phyloP scores from a whole-genome alignment of 2,329 filamentous ascomycete genomes.

The Tetracladium maxilliforme region DNA sequence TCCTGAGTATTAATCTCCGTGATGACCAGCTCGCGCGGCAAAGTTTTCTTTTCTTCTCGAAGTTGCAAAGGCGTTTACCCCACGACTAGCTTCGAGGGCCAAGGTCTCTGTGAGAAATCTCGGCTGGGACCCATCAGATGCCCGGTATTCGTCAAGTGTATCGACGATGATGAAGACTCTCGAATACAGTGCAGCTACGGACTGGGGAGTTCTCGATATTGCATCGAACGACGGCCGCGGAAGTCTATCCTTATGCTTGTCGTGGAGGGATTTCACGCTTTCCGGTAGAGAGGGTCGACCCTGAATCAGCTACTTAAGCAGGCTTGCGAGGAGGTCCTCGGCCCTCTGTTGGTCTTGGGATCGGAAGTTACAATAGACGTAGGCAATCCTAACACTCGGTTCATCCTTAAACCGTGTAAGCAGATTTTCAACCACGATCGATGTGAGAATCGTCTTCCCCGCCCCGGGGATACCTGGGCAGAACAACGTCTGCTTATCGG shows the following conservation, averaged over 20 bases:
- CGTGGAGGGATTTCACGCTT: conserved; percentile 6
- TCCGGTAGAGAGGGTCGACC: conserved; percentile 3
- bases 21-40: no score
- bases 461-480: conserved; percentile 14
- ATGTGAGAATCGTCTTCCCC: conserved; percentile 17
- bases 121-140: conserved; percentile 2
- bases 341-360: conserved; percentile 10
- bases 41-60: no score
- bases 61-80: no score
- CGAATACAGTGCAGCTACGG: conserved; percentile 3
- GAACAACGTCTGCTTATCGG: conserved; percentile 2
- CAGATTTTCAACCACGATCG: conserved; percentile 14
- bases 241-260: conserved; percentile 1
- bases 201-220: conserved; percentile 3
- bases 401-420: conserved; percentile 4
- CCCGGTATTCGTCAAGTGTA: conserved; percentile 7
- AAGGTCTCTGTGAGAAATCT: conserved; percentile 2
- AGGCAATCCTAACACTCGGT: conserved; percentile 13
- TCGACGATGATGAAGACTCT: conserved; percentile 5
- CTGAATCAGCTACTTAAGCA: conserved; percentile 13
- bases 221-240: conserved; percentile 7
- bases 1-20: no score
- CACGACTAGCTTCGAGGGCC: no score
- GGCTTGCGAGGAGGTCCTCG: conserved; percentile 6
- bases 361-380: conserved; percentile 20